These are phyloP conservation scores for Coemansia sp. DNA, from an alignment of 192 early-diverging fungal genomes.

Conservation along the genomic window DNA sequence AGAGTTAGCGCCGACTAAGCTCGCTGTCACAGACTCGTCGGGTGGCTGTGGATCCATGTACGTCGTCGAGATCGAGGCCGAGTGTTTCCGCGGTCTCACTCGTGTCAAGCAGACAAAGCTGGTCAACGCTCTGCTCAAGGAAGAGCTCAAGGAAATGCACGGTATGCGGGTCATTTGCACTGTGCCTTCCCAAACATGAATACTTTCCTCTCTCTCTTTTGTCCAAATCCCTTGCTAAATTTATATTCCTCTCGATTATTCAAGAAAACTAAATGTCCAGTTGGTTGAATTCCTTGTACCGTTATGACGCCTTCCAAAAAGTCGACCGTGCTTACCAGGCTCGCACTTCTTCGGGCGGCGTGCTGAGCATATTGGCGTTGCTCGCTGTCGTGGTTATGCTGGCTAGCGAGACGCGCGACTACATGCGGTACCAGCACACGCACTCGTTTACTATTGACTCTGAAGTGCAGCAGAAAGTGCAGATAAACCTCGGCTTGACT, in stretches of 20 bases:
- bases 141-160: slow-evolving; percentile 93
- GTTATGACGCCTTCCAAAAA: slow-evolving; percentile 87
- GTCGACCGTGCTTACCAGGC: slow-evolving; percentile 78
- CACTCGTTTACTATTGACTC: slow-evolving; percentile 85
- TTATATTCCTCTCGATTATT: background rate
- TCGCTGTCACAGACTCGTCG: slow-evolving; percentile 81
- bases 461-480: slow-evolving; percentile 60
- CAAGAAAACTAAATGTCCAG: background rate
- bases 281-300: slow-evolving; percentile 16
- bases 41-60: slow-evolving; percentile 99
- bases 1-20: slow-evolving; percentile 67
- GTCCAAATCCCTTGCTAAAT: background rate
- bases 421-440: slow-evolving; percentile 61
- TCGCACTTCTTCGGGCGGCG: slow-evolving; percentile 70
- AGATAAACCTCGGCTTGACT: slow-evolving; percentile 85
- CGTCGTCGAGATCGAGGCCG: slow-evolving; percentile 82
- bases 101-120: slow-evolving; percentile 90
- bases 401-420: slow-evolving; percentile 69
- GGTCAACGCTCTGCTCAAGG: slow-evolving; percentile 83
- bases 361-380: slow-evolving; percentile 72
- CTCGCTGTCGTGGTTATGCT: slow-evolving; percentile 69
- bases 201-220: background rate
- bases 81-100: slow-evolving; percentile 70
- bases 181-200: slow-evolving; percentile 22
- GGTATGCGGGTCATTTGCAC: slow-evolving; percentile 65